Evolutionary conservation across 2,329 filamentous ascomycete species (phyloP).

Genomic region (Fusarium buxicola): DNA sequence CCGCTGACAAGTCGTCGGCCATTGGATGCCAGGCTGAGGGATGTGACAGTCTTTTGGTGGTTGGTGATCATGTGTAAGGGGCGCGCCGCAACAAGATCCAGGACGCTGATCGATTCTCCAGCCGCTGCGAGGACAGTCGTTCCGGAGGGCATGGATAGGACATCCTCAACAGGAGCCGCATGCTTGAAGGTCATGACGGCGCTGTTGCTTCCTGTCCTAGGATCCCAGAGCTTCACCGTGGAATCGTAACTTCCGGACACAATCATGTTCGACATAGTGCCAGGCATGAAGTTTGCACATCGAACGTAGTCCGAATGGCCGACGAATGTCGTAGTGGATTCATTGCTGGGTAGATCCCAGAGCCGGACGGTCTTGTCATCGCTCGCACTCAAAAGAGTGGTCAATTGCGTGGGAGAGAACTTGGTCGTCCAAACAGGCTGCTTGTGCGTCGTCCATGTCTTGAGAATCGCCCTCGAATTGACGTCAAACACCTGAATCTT

Average conservation of each 20-base stretch:
- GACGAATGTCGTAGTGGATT: conserved; percentile 79
- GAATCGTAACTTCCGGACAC: conserved; percentile 95
- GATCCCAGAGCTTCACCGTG: conserved; percentile 94
- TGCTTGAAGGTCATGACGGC: conserved; percentile 96
- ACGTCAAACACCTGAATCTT: conserved; percentile 96
- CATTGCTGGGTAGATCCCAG: conserved; percentile 90
- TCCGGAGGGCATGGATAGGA: conserved; percentile 88
- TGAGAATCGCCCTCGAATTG: conserved; percentile 86
- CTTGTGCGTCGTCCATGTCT: conserved; percentile 95
- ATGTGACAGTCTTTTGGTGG: conserved; percentile 97
- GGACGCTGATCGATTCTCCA: conserved; percentile 87
- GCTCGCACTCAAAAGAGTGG: conserved; percentile 86
- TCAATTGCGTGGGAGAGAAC: conserved; percentile 91
- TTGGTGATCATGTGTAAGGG: conserved; percentile 89
- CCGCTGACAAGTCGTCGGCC: conserved; percentile 86
- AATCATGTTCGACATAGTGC: conserved; percentile 76
- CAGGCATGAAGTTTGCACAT: conserved; percentile 85
- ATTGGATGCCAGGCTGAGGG: conserved; percentile 82
- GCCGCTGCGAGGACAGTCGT: conserved; percentile 88
- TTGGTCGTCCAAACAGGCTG: conserved; percentile 93
- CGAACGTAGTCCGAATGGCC: conserved; percentile 96
- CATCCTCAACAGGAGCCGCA: conserved; percentile 85
- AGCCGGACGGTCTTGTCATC: conserved; percentile 93
- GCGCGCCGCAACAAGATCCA: conserved; percentile 92
- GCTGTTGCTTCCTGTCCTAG: conserved; percentile 72